These are phyloP conservation scores for Hortaea sp. DNA, from an alignment of 2,329 filamentous ascomycete genomes.

Conservation along the genomic window DNA sequence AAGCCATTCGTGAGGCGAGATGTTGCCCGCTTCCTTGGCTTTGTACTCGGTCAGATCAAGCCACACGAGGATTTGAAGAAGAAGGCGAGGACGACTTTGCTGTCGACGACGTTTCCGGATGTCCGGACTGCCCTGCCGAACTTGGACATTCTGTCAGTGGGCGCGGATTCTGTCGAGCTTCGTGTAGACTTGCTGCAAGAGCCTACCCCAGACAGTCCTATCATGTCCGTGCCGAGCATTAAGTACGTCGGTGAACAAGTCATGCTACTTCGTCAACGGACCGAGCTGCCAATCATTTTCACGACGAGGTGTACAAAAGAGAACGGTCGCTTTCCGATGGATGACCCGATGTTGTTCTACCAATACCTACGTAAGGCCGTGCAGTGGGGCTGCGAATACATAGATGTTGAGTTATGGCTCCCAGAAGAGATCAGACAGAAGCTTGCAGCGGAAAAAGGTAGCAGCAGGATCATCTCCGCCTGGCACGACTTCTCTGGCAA, in stretches of 20 bases:
- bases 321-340: constrained; percentile 78
- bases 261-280: constrained; percentile 72
- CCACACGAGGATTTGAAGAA: constrained; percentile 68
- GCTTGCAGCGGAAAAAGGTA: constrained; percentile 61
- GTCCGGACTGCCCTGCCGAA: constrained; percentile 74
- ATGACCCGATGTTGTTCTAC: constrained; percentile 63
- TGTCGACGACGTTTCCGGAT: constrained; percentile 81
- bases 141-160: constrained; percentile 77
- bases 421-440: constrained; percentile 62
- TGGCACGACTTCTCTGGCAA: constrained; percentile 81
- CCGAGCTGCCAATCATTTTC: constrained; percentile 82
- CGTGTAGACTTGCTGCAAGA: constrained; percentile 74
- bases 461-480: constrained; percentile 80
- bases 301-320: constrained; percentile 73
- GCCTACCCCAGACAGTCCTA: constrained; percentile 51
- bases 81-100: constrained; percentile 71
- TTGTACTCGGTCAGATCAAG: constrained; percentile 68
- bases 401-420: constrained; percentile 81
- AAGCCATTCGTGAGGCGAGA: constrained; percentile 64
- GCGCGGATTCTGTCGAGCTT: constrained; percentile 75
- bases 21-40: constrained; percentile 66
- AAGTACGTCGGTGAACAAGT: constrained; percentile 80
- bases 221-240: constrained; percentile 60
- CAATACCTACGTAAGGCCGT: constrained; percentile 74
- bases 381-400: constrained; percentile 82